phyloP scores from a whole-genome alignment of 1,284 basidiomycete species.

The Wallemia ichthyophaga region DNA sequence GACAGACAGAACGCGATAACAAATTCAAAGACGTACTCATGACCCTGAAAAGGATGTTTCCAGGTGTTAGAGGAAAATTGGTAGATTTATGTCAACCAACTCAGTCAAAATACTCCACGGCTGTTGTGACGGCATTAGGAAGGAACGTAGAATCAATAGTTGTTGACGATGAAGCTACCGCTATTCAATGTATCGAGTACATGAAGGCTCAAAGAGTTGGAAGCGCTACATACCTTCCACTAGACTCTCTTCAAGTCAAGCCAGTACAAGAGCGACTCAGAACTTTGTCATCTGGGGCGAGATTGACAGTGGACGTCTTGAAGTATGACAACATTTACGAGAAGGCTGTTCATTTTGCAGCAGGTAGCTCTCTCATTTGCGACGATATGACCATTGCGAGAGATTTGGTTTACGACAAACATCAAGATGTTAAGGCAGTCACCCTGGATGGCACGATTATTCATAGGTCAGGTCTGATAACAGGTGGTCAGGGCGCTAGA shows the following conservation, averaged over 20 bases:
- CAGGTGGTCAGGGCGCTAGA: conserved; percentile 59
- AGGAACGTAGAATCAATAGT: conserved; percentile 85
- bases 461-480: conserved; percentile 89
- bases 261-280: conserved; percentile 82
- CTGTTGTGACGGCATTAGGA: conserved; percentile 81
- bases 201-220: conserved; percentile 80
- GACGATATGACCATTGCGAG: conserved; percentile 77
- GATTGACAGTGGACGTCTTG: conserved; percentile 80
- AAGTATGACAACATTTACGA: conserved; percentile 62
- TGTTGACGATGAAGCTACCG: conserved; percentile 83
- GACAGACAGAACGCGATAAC: conserved; percentile 54
- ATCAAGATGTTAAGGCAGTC: conserved; percentile 87
- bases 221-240: conserved; percentile 84
- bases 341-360: conserved; percentile 81
- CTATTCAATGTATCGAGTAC: conserved; percentile 95
- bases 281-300: conserved; percentile 61
- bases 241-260: conserved; percentile 84
- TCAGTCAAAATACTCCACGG: conserved; percentile 66
- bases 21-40: conserved; percentile 59
- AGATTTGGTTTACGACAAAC: conserved; percentile 71
- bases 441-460: conserved; percentile 90
- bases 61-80: conserved; percentile 65
- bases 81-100: conserved; percentile 80
- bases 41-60: conserved; percentile 59
- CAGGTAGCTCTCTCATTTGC: conserved; percentile 78